Percentiles rank a stretch among this genome's conserved stretches.
Conservation (phyloP, 192 early-diverging fungal genomes). For the Gaertneriomyces sp. region DNA sequence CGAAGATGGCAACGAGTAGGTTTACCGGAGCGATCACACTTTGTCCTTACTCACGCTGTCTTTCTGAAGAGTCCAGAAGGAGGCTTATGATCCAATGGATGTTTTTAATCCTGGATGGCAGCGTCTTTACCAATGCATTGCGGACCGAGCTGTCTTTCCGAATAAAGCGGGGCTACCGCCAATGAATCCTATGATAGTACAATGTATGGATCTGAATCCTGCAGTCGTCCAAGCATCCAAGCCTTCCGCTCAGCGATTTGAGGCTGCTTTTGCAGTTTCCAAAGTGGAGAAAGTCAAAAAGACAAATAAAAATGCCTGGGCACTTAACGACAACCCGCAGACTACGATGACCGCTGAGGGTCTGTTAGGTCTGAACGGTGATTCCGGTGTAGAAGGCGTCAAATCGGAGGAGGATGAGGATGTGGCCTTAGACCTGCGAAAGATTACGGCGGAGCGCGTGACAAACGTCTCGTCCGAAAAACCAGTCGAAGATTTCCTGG, state of each 20-base stretch:
- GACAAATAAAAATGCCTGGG: constrained; percentile 25
- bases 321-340: background rate
- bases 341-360: constrained; percentile 8
- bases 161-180: constrained; percentile 46
- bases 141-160: constrained; percentile 57
- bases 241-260: constrained; percentile 40
- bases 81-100: constrained; percentile 50
- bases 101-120: constrained; percentile 62
- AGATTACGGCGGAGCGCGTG: constrained; percentile 34
- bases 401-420: constrained; percentile 8
- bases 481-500: constrained; percentile 59
- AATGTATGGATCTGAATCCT: constrained; percentile 43
- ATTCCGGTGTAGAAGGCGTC: constrained; percentile 9
- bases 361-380: background rate
- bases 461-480: constrained; percentile 49
- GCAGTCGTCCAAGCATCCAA: constrained; percentile 43
- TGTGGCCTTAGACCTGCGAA: constrained; percentile 30
- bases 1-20: constrained; percentile 2
- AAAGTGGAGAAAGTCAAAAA: constrained; percentile 22
- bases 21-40: background rate
- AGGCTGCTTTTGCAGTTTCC: constrained; percentile 48
- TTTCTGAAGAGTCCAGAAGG: constrained; percentile 29
- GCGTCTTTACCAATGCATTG: constrained; percentile 55
- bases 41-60: background rate
- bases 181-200: constrained; percentile 40